These are phyloP conservation scores for Diaporthe vaccinii DNA, from an alignment of 2,329 filamentous ascomycete species.

Conservation along the genomic window DNA sequence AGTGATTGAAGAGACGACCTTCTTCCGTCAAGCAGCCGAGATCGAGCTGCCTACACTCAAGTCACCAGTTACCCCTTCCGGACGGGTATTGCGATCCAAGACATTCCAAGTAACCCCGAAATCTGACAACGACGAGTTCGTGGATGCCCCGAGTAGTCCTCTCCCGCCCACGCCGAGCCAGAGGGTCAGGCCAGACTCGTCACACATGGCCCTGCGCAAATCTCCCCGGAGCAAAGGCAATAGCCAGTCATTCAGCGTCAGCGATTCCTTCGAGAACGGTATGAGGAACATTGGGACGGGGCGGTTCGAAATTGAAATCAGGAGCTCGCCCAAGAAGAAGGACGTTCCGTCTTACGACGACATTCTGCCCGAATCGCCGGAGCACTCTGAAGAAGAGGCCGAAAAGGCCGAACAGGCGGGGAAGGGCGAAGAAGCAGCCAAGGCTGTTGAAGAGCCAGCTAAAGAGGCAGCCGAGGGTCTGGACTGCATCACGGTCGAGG, in stretches of 20 bases:
- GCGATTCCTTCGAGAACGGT: constrained; percentile 47
- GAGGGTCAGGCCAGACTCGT: constrained; percentile 42
- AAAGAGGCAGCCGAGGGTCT: background rate
- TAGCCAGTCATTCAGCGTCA: constrained; percentile 55
- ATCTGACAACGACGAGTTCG: constrained; percentile 61
- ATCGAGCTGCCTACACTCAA: background rate
- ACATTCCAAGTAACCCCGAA: constrained; percentile 54
- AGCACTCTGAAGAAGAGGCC: background rate
- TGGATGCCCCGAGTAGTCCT: constrained; percentile 64
- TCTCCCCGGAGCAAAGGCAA: constrained; percentile 22
- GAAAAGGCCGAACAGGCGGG: background rate
- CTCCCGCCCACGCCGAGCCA: constrained; percentile 48
- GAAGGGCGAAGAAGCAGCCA: background rate
- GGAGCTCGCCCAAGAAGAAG: constrained; percentile 39
- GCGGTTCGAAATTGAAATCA: constrained; percentile 36
- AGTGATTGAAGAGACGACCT: constrained; percentile 32
- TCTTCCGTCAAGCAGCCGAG: background rate
- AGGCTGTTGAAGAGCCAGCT: background rate
- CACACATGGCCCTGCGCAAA: background rate
- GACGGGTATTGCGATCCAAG: constrained; percentile 36
- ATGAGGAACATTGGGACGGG: constrained; percentile 34
- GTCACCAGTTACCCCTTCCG: constrained; percentile 18
- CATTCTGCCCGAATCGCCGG: constrained; percentile 39
- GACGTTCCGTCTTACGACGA: constrained; percentile 34
- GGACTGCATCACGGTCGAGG: constrained; percentile 34